Base-by-base conservation (phyloP, 257 asterid species). In the Osmanthus fragrans region DNA sequence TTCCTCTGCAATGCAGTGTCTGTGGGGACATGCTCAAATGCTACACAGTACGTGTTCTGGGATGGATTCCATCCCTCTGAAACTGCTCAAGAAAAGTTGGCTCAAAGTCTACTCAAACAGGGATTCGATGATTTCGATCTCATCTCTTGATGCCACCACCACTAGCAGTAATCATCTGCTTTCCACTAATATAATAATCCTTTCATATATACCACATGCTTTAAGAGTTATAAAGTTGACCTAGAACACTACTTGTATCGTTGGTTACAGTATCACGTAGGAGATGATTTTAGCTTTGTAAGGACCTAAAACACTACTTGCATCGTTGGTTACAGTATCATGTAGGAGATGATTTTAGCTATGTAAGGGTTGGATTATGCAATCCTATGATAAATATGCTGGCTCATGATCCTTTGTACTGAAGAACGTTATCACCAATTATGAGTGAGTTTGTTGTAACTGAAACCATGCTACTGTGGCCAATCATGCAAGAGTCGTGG, bases 51-150 rank as follows among this genome's bases (percentile, higher is more conserved):
- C 30, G 93, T 93, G 67, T 91, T 90, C 75, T 93, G 92, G 93
- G 97, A 90, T 70, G 97, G 96, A 37, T 90, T 90, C 75, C 98
- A 93, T 77, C 97, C 98, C 36, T 79, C 94, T 21, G 88, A 84
- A 81, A 73, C 88, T 23, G 93, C 95, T 75, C 88, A 91, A 81
- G 88, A 92, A 76, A 85, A 86, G 73, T 36, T 92, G 80, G 96
- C 96, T 2, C 89, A 86, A 73, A 82, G 80, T 82, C 89, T 92
- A 30, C 83, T 90, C 13, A 87, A 60, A 51, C 92, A 91, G 79
- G 96, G 97, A 72, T 84, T 84, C 30, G 92, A 86, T 51, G 96
- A 96, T 70, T 84, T 84, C 30, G 92, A 86, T 51, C 95, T 92
- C 83, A 87, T 92, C 78, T 89, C 94, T 33, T 90, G 83, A 71